Base-by-base conservation (phyloP, 2,329 filamentous ascomycete genomes). In the Sclerotiophoma versabilis region DNA sequence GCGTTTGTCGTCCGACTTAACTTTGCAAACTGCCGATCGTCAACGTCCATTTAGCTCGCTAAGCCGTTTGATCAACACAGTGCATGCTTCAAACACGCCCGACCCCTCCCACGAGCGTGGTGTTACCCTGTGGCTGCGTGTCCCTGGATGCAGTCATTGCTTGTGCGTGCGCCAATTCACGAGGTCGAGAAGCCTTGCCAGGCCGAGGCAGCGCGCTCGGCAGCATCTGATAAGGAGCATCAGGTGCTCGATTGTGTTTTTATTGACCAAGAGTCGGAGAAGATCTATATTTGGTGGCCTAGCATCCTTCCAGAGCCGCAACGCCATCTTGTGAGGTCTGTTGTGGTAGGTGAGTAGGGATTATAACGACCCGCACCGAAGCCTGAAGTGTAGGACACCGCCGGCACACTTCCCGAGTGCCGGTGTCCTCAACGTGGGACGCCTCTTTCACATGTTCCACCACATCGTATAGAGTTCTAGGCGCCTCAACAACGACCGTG, bases 231-330 rank as follows among this genome's bases (percentile, higher is more conserved):
- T 54, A 36, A 25, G 14, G 3, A 23, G 20, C 8, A 25, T 42
- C 51, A 54, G 45, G 45, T 42, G 45, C 33, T 32, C 34, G 4
- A 25, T 33, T 27, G 26, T 27, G 17, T 33, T 49, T 49, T 41
- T 12, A 15, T 23, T 27, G 34, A 27, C 20, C 26, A 23, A 45
- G 27, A 30, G 22, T 49, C 41, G 45, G 45, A 41, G 39, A 30
- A 15, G 33, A 22, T 38, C 51, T 54, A 41, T 54, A 49, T 49
- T 49, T 23, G 46, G 51, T 36, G 26, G 51, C 51, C 51, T 49
- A 56, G 52, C 36, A 26, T 47, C 46, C 42, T 50, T 43, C 15
- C 34, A 54, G 52, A 50, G 47, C 52, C 47, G 41, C 52, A 56
- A 47, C 32, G 37, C 36, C 42, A 38, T 29, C 39, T 39, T n/a